phyloP scores from a whole-genome alignment of 371 early-diverging fungal genomes.

The Batkoa obscura region DNA sequence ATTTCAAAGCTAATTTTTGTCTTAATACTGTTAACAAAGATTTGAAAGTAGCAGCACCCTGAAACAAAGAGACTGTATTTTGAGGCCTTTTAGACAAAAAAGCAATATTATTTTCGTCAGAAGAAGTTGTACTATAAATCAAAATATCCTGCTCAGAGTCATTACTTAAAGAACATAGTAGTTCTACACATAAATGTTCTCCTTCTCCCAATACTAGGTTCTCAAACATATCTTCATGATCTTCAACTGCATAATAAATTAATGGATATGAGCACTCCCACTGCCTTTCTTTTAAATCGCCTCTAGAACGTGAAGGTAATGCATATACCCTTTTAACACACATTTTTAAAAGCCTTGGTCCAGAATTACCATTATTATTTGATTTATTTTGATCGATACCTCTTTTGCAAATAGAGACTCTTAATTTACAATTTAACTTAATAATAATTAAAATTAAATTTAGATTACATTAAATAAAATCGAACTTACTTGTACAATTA shows the following conservation, averaged over 20 bases:
- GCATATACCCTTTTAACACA: conserved; percentile 59
- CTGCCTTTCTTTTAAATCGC: conserved; percentile 51
- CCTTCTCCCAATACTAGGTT: conserved; percentile 48
- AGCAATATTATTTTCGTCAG: conserved; percentile 1
- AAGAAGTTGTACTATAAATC: not conserved
- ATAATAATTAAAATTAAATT: not conserved
- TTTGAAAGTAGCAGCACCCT: conserved; percentile 57
- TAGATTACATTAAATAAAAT: not conserved
- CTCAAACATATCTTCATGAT: conserved; percentile 58
- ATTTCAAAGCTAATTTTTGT: conserved; percentile 37
- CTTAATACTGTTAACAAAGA: conserved; percentile 46
- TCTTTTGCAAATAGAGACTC: conserved; percentile 45
- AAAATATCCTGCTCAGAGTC: conserved; percentile 7
- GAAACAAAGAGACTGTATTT: conserved; percentile 47
- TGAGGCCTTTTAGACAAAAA: conserved; percentile 1
- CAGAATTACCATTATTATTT: conserved; percentile 11
- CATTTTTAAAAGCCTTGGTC: conserved; percentile 29
- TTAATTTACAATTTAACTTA: conserved; percentile 52
- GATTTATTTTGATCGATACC: not conserved
- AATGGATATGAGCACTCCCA: conserved; percentile 63
- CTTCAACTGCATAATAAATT: conserved; percentile 66
- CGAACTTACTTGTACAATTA: conserved; percentile 45
- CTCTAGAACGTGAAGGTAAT: conserved; percentile 56
- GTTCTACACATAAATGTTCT: conserved; percentile 66
- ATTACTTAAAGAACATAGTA: conserved; percentile 28